Base-by-base conservation (phyloP, 306 rosid genomes). In the Prunus campanulata region DNA sequence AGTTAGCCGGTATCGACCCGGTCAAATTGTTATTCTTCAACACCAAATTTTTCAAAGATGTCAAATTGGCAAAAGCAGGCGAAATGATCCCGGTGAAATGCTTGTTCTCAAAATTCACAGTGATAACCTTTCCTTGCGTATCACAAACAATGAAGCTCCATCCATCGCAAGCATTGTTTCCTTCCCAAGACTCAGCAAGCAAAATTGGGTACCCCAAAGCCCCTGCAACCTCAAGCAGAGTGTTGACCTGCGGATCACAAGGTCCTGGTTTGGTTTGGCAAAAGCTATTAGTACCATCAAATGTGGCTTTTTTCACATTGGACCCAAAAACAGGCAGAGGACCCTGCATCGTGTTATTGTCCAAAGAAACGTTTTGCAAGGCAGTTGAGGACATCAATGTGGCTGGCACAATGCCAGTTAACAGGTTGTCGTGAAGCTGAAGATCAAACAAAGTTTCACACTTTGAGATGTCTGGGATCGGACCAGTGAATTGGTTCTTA, bases 341-440 rank as follows among this genome's bases (percentile, higher is more conserved):
- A 30, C 97, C 97, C 77, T 88, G 92, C 68, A 93, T 82, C 42
- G 12, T 5, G 52, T 93, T 91, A 79, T 93, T 80, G 12, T 79
- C 91, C 79, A 91, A 22, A 77, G 84, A 77, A 74, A 93, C 85
- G 25, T 76, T 90, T 47, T 4, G 24, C 79, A 93, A 68, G 27
- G 82, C 79, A 8, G 90, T 3, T 12, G 89, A 32, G 14, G 50
- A 19, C 70, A 57, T 82, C 70, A 90, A 51, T 0, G 93, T 82
- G 5, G 60, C 13, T 5, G 97, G 96, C 32, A 93, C 89, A 9
- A 91, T 19, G 30, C 98, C 98, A 0, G 85, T 82, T 3, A 93
- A 77, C 66, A 20, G 74, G 61, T 93, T 93, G 57, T 89, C 94
- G 18, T 96, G 66, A 6, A 93, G 95, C 86, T 88, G 96, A 65